These are phyloP conservation scores for Rhodotorula toruloides DNA, from an alignment of 768 basidiomycete species.

Conservation along the genomic window DNA sequence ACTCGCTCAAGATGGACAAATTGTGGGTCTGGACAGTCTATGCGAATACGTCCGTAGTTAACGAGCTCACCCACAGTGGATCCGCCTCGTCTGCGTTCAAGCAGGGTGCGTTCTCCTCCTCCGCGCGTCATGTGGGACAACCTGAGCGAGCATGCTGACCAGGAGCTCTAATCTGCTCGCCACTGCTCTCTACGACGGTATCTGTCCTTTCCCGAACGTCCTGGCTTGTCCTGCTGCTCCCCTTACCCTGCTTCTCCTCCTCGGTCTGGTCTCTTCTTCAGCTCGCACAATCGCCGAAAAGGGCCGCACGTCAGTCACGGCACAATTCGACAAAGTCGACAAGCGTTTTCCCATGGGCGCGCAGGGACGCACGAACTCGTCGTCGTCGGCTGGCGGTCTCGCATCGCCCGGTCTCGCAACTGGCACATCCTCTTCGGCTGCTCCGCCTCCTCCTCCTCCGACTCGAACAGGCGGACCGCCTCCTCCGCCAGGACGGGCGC, in stretches of 20 bases:
- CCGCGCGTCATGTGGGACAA: not conserved
- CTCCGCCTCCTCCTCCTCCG: not conserved
- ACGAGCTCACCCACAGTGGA: not conserved
- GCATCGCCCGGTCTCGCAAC: conserved; percentile 3
- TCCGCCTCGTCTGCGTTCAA: not conserved
- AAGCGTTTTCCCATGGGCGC: not conserved
- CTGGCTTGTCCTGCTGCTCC: too few relatives aligned
- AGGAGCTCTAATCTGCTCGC: too few relatives aligned
- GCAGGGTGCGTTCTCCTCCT: not conserved
- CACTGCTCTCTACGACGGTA: not conserved
- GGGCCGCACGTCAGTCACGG: conserved; percentile 11
- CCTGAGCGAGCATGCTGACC: too few relatives aligned
- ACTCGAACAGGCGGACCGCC: not conserved
- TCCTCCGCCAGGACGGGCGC: not conserved
- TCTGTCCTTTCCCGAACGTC: not conserved
- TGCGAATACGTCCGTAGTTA: not conserved
- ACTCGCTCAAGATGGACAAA: too few relatives aligned
- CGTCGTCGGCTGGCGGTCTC: not conserved
- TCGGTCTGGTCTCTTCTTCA: not conserved
- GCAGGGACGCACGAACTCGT: not conserved
- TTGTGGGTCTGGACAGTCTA: not conserved
- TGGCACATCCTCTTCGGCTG: not conserved
- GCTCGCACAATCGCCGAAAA: conserved; percentile 20
- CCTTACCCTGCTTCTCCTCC: not conserved
- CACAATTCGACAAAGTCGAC: conserved; percentile 15